Conservation (phyloP, 495 filamentous ascomycete species). For the Penicillium malachiteum region DNA sequence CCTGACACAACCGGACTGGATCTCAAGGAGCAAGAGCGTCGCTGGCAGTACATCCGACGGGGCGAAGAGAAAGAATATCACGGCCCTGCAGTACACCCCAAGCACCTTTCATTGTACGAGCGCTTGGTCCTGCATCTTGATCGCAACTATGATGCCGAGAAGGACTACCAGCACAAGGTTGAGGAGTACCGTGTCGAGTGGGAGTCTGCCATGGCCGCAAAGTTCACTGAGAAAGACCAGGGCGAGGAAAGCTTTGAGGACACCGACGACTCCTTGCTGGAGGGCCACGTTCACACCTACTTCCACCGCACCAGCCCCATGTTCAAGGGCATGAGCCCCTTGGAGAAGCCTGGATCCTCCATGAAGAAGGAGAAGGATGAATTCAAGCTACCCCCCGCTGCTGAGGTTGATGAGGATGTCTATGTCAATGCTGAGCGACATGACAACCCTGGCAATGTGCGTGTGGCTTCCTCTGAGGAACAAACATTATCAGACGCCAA, state of each 20-base stretch:
- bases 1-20: slow-evolving; percentile 92
- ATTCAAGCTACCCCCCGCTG: slow-evolving; percentile 43
- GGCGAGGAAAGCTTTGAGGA: slow-evolving; percentile 27
- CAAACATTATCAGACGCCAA: slow-evolving; percentile 4
- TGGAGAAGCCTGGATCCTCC: slow-evolving; percentile 33
- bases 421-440: slow-evolving; percentile 1
- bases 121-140: slow-evolving; percentile 61
- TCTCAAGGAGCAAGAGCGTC: slow-evolving; percentile 89
- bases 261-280: slow-evolving; percentile 42
- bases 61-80: slow-evolving; percentile 79
- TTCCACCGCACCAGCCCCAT: slow-evolving; percentile 52
- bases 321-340: slow-evolving; percentile 37
- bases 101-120: slow-evolving; percentile 83
- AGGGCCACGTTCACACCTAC: slow-evolving; percentile 47
- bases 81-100: slow-evolving; percentile 81
- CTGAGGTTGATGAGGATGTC: slow-evolving; percentile 23
- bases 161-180: slow-evolving; percentile 76
- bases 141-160: slow-evolving; percentile 74
- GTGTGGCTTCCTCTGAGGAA: slow-evolving; percentile 3
- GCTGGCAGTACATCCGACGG: slow-evolving; percentile 75
- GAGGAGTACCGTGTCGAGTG: slow-evolving; percentile 73
- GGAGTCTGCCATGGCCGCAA: slow-evolving; percentile 53
- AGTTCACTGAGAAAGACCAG: slow-evolving; percentile 47
- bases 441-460: slow-evolving; percentile 2
- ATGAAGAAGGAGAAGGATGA: slow-evolving; percentile 36